phyloP scores from a whole-genome alignment of 768 basidiomycete genomes.

The Hebeloma cylindrosporum region DNA sequence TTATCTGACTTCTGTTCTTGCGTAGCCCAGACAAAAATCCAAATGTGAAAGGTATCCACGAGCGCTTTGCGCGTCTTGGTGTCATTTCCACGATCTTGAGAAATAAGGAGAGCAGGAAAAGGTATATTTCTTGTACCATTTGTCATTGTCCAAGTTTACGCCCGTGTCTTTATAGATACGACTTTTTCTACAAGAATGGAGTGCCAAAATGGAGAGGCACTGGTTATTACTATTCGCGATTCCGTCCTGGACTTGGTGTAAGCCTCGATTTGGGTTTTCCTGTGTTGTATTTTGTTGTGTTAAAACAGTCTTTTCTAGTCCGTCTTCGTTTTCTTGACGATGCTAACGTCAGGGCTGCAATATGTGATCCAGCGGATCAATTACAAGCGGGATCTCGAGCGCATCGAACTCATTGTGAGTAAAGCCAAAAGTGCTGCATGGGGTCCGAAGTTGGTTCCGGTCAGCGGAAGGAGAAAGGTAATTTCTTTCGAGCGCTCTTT shows the following conservation, averaged over 20 bases:
- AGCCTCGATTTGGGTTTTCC: constrained; percentile 19
- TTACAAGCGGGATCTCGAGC: constrained; percentile 67
- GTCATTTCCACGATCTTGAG: constrained; percentile 82
- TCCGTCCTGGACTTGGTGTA: constrained; percentile 88
- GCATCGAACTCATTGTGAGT: constrained; percentile 59
- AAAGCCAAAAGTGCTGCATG: constrained; percentile 77
- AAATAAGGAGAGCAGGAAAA: constrained; percentile 69
- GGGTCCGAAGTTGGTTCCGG: constrained; percentile 72
- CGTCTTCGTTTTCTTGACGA: constrained; percentile 73
- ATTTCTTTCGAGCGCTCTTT: constrained; percentile 7
- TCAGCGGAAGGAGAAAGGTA: constrained; percentile 70
- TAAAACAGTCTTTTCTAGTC: constrained; percentile 41
- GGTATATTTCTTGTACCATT: constrained; percentile 45
- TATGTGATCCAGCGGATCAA: constrained; percentile 78
- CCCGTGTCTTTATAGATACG: constrained; percentile 53
- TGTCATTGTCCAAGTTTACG: constrained; percentile 6
- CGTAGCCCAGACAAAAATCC: constrained; percentile 95
- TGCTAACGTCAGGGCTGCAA: constrained; percentile 81
- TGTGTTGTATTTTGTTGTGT: constrained; percentile 10
- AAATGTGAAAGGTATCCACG: constrained; percentile 74
- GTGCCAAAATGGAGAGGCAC: constrained; percentile 97
- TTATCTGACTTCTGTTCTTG: not conserved
- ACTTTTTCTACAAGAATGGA: constrained; percentile 96
- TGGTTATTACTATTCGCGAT: constrained; percentile 95
- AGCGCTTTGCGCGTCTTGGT: constrained; percentile 90